Conservation (phyloP, 345 rosid species). For the Erucastrum elatum region DNA sequence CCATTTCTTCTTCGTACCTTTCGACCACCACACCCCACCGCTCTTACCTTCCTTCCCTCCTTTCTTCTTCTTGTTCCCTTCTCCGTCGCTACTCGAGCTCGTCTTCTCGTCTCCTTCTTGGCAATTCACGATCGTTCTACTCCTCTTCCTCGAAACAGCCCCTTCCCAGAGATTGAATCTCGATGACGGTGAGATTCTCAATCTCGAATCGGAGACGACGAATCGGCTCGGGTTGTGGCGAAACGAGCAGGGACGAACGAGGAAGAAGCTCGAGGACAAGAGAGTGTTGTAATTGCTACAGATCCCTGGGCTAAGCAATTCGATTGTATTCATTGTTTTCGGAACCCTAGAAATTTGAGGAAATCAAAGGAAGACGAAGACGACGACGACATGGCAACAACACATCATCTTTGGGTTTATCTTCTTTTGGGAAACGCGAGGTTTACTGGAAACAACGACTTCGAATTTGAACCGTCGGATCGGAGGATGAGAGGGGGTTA, state of each 20-base stretch:
- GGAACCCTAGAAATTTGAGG: conserved; percentile 44
- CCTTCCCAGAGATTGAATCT: conserved; percentile 41
- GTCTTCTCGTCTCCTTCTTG: conserved; percentile 70
- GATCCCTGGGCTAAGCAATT: conserved; percentile 42
- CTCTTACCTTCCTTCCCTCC: conserved; percentile 54
- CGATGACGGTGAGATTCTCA: background rate
- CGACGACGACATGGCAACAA: background rate
- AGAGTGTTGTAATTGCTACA: conserved; percentile 32
- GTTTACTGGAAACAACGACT: conserved; percentile 14
- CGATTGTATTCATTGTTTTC: conserved; percentile 45
- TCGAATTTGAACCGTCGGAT: conserved; percentile 43
- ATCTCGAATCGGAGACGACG: conserved; percentile 31
- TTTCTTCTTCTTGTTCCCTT: conserved; percentile 47
- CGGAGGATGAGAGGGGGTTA: background rate
- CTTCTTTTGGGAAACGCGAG: conserved; percentile 21
- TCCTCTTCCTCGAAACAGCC: conserved; percentile 35
- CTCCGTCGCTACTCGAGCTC: conserved; percentile 45
- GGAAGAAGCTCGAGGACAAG: conserved; percentile 33
- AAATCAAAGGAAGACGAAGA: background rate
- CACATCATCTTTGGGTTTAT: background rate
- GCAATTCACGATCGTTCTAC: conserved; percentile 48
- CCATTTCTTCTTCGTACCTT: conserved; percentile 48
- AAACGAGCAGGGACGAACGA: conserved; percentile 44
- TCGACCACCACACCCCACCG: conserved; percentile 66
- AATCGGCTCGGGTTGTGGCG: conserved; percentile 42